phyloP scores from a whole-genome alignment of 2,329 filamentous ascomycete species.

The Apiospora koreana region DNA sequence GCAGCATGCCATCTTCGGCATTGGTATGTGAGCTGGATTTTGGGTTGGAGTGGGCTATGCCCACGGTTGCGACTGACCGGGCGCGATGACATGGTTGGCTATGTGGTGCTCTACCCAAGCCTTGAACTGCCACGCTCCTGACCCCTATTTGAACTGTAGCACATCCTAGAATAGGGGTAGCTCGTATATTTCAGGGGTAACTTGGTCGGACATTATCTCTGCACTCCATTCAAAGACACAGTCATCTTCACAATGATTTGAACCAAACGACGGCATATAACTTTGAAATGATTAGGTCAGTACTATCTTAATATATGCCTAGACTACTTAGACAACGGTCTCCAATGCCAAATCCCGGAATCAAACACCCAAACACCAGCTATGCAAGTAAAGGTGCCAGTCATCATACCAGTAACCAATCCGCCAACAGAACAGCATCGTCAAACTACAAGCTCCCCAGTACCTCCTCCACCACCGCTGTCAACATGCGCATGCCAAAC shows the following conservation, averaged over 20 bases:
- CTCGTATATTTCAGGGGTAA: too few species aligned
- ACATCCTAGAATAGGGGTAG: too few species aligned
- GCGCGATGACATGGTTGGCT: too few species aligned
- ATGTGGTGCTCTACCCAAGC: too few species aligned
- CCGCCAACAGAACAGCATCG: neutral
- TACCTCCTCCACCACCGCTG: constrained; percentile 70
- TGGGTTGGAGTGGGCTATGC: too few species aligned
- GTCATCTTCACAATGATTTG: neutral
- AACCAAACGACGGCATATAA: neutral
- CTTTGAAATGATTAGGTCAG: neutral
- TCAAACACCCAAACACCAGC: neutral
- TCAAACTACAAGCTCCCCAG: constrained; percentile 27
- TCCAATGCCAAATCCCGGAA: neutral
- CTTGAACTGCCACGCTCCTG: too few species aligned
- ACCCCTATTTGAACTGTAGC: too few species aligned
- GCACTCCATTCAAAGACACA: too few species aligned
- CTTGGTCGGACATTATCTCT: too few species aligned
- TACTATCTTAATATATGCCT: neutral
- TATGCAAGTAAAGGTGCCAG: neutral
- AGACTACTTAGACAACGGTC: neutral
- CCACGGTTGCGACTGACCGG: too few species aligned
- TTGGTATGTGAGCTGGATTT: too few species aligned
- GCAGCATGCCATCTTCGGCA: too few species aligned
- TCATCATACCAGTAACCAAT: neutral
- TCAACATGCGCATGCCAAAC: constrained; percentile 82